Evolutionary conservation across 2,329 filamentous ascomycete genomes (phyloP).

Genomic region (Aureobasidium sp.): DNA sequence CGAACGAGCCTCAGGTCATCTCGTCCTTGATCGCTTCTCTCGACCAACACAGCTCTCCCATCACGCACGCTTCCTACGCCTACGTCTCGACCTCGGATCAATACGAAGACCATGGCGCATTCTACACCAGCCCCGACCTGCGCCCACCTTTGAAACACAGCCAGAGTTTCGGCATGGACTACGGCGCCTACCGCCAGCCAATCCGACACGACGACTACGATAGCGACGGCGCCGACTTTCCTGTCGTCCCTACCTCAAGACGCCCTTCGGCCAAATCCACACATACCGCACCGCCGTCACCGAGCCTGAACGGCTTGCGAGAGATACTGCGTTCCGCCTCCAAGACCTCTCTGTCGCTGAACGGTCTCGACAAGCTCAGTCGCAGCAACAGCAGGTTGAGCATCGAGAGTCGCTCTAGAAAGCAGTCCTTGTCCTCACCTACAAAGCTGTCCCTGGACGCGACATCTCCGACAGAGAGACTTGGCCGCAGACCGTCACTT

Average conservation of each 20-base stretch:
- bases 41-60: constrained; percentile 27
- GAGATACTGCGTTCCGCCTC: constrained; percentile 47
- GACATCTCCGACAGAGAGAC: background rate
- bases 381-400: constrained; percentile 39
- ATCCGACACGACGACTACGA: constrained; percentile 44
- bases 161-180: constrained; percentile 60
- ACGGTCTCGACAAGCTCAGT: constrained; percentile 54
- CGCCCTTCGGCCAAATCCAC: constrained; percentile 69
- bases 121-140: background rate
- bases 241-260: constrained; percentile 74
- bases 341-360: constrained; percentile 21
- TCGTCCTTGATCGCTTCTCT: constrained; percentile 57
- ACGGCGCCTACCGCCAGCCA: constrained; percentile 47
- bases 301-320: constrained; percentile 44
- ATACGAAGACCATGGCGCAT: background rate
- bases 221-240: constrained; percentile 56
- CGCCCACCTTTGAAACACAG: constrained; percentile 12
- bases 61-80: background rate
- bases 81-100: constrained; percentile 10
- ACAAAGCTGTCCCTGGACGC: constrained; percentile 21
- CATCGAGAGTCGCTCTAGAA: constrained; percentile 27
- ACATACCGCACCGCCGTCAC: constrained; percentile 52
- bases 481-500: background rate
- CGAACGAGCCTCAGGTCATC: constrained; percentile 49
- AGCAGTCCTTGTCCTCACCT: constrained; percentile 13